Conservation (phyloP, 2,329 filamentous ascomycete species). For the Biscogniauxia mediterranea region DNA sequence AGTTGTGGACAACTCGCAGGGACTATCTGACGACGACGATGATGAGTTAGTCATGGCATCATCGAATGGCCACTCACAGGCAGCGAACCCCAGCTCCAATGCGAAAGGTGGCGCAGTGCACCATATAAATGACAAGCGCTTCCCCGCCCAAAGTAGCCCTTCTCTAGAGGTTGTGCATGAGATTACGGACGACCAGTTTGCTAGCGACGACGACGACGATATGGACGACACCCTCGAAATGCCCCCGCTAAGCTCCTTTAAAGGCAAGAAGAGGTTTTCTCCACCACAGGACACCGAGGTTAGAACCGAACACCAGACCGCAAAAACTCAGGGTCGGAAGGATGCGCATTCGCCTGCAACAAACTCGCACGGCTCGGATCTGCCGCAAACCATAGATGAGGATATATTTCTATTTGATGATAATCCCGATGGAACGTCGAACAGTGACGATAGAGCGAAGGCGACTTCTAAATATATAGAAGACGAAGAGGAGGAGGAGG, state of each 20-base stretch:
- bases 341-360: conserved; percentile 9
- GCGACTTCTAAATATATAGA: conserved; percentile 30
- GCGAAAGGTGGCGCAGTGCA: conserved; percentile 5
- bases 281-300: conserved; percentile 12
- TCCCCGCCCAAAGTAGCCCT: conserved; percentile 13
- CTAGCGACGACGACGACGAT: conserved; percentile 13
- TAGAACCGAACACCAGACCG: conserved; percentile 1
- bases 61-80: conserved; percentile 10
- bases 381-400: conserved; percentile 23
- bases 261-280: conserved; percentile 28
- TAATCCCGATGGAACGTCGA: conserved; percentile 19
- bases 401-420: conserved; percentile 49
- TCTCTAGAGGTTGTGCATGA: conserved; percentile 13
- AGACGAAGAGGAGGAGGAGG: conserved; percentile 36
- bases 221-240: conserved; percentile 28
- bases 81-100: conserved; percentile 9
- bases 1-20: conserved; percentile 37
- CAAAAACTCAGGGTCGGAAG: conserved; percentile 2
- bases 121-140: conserved; percentile 18
- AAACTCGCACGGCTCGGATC: conserved; percentile 8
- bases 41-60: conserved; percentile 29
- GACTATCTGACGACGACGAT: conserved; percentile 31
- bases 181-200: conserved; percentile 11
- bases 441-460: conserved; percentile 26
- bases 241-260: conserved; percentile 28